Evolutionary conservation across 2,329 filamentous ascomycete genomes (phyloP).

Genomic region (Catunica adiposa): DNA sequence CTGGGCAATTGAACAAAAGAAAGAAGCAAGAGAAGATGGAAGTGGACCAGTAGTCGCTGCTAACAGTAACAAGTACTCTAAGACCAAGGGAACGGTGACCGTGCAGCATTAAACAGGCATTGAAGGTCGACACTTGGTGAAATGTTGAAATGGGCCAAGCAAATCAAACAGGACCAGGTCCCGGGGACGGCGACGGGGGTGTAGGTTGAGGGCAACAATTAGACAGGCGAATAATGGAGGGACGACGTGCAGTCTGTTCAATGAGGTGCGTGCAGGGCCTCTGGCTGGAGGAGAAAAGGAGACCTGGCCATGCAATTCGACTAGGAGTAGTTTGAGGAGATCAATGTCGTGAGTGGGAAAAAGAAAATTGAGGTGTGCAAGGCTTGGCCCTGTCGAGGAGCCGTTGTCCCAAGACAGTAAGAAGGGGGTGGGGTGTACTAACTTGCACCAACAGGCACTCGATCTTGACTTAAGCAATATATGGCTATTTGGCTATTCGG

Average conservation of each 20-base stretch:
- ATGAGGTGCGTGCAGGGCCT: slow-evolving; percentile 12
- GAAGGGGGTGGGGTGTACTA: background rate
- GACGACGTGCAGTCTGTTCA: background rate
- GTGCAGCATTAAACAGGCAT: too few species aligned
- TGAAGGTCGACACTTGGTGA: too few species aligned
- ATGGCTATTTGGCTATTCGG: too few species aligned
- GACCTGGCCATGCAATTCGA: slow-evolving; percentile 6
- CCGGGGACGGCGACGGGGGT: background rate
- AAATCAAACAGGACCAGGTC: slow-evolving; percentile 5
- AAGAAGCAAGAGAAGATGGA: slow-evolving; percentile 10
- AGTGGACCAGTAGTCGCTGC: slow-evolving; percentile 2
- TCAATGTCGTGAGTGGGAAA: slow-evolving; percentile 1
- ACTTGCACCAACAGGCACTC: background rate
- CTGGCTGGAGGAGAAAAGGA: slow-evolving; percentile 12
- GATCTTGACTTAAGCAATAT: background rate
- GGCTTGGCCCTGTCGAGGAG: slow-evolving; percentile 3
- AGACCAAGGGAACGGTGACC: too few species aligned
- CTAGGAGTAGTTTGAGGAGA: background rate
- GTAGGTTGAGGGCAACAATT: background rate
- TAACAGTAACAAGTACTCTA: too few species aligned
- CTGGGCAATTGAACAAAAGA: slow-evolving; percentile 9
- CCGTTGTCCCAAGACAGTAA: background rate
- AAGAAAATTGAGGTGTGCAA: slow-evolving; percentile 5
- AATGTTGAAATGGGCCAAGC: background rate
- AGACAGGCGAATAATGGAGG: slow-evolving; percentile 9